Base-by-base conservation (phyloP, 164 flowering plant species). In the Cinnamomum chago region DNA sequence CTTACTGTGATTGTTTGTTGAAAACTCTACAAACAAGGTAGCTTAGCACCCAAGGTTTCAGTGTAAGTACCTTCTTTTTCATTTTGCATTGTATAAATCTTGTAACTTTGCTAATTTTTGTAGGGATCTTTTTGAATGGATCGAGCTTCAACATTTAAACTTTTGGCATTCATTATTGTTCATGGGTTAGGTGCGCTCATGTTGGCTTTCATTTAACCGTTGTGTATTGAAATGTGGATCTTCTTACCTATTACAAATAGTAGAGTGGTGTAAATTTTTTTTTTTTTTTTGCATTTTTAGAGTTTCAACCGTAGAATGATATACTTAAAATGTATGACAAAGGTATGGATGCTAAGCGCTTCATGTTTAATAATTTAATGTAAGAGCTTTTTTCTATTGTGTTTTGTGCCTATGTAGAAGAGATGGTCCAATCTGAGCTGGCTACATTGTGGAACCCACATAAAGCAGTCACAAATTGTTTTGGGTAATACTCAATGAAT, bases 71-170 rank as follows among this genome's bases (percentile, higher is more conserved):
- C 24, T 81, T 70, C 2, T 27, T 75, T 20, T 47, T 58, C 52
- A 28, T 47, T 30, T 76, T 66, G 33, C 15, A 33, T 58, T 62
- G 18, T 35, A n/a, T 67, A 13, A 67, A 15, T 68, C 70, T 27
- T 51, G 47, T 64, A 5, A 15, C 65, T 23, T 70, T 73, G 12
- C 66, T 76, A n/a, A 40, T 68, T 81, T 73, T 15, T 75, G 58
- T 72, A 95, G 98, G 78, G 99, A 95, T 70, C 86, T 95, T 68
- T 95, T 95, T 75, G 98, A 95, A 82, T 95, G 97, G 99, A 88
- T 95, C 80, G 97, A 90, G 88, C 88, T 95, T 79, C 97, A 95
- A 78, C 97, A 92, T 24, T 30, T 85, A 74, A 88, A 91, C 75
- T 93, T 85, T 74, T 93, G 97, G 97, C 91, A 93, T 74, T 90